Conservation (phyloP, 768 basidiomycete genomes). For the Lenzites betulinus region DNA sequence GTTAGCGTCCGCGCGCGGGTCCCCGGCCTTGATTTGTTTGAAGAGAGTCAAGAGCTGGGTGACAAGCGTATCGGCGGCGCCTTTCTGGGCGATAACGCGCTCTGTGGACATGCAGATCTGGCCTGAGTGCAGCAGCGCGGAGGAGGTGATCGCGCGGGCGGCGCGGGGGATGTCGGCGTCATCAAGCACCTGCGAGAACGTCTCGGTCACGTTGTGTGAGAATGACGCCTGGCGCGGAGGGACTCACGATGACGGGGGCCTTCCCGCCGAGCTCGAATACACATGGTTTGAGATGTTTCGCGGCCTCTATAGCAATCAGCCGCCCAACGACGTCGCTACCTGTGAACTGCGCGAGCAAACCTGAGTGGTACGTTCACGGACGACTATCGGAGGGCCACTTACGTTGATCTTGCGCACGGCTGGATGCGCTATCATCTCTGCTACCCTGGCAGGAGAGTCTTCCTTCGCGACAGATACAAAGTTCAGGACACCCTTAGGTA, state of each 20-base stretch:
- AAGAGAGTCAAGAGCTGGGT: conserved; percentile 36
- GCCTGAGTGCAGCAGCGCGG: conserved; percentile 50
- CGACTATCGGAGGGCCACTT: conserved; percentile 4
- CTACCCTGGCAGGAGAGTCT: conserved; percentile 44
- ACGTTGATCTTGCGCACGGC: conserved; percentile 56
- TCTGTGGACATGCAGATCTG: conserved; percentile 64
- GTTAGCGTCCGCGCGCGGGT: conserved; percentile 33
- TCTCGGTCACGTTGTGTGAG: background rate
- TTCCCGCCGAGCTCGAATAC: conserved; percentile 60
- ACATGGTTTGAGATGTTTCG: conserved; percentile 56
- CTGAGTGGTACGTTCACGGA: background rate
- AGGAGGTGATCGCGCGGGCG: conserved; percentile 48
- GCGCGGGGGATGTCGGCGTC: conserved; percentile 57
- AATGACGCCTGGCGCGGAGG: no score
- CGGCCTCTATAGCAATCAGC: conserved; percentile 55
- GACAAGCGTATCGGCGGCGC: conserved; percentile 40
- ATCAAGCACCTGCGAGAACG: conserved; percentile 43
- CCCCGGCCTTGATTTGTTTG: conserved; percentile 42
- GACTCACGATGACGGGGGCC: conserved; percentile 50
- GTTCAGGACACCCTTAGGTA: conserved; percentile 63
- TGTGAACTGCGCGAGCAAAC: conserved; percentile 43
- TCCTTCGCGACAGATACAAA: conserved; percentile 50
- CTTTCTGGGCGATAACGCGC: conserved; percentile 54
- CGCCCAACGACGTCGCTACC: conserved; percentile 56
- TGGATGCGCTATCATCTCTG: conserved; percentile 58